Conservation (phyloP, 2,329 filamentous ascomycete species). For the Basipetospora chlamydospora region DNA sequence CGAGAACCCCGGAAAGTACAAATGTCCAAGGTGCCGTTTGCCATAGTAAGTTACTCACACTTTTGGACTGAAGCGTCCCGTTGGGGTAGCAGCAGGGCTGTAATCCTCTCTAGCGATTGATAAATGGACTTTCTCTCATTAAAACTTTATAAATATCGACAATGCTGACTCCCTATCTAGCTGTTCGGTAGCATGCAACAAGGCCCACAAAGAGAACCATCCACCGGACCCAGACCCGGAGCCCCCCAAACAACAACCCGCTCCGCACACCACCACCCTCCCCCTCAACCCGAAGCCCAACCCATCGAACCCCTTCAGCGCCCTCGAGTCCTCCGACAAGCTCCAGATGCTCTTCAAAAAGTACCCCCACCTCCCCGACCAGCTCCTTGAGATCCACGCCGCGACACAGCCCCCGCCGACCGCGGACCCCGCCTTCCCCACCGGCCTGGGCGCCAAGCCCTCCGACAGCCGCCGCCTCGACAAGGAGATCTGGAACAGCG, state of each 20-base stretch:
- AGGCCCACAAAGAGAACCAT: slow-evolving; percentile 33
- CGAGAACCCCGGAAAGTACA: slow-evolving; percentile 40
- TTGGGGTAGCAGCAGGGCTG: no score
- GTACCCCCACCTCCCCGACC: slow-evolving; percentile 33
- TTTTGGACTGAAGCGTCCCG: no score
- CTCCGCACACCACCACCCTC: no score
- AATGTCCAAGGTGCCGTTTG: slow-evolving; percentile 42
- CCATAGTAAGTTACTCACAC: slow-evolving; percentile 35
- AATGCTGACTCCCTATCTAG: slow-evolving; percentile 17
- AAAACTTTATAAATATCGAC: not conserved
- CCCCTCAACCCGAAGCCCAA: slow-evolving; percentile 3
- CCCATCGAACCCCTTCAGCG: slow-evolving; percentile 30
- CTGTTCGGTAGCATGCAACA: slow-evolving; percentile 45
- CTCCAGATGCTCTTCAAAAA: slow-evolving; percentile 34
- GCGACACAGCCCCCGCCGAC: slow-evolving; percentile 13
- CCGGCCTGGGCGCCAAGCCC: slow-evolving; percentile 7
- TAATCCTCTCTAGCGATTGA: no score
- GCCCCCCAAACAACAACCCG: slow-evolving; percentile 10
- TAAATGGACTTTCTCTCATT: not conserved
- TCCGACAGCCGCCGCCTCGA: slow-evolving; percentile 10
- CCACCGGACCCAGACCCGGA: slow-evolving; percentile 23
- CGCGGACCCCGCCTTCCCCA: no score
- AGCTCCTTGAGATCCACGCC: slow-evolving; percentile 33
- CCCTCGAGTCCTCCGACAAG: slow-evolving; percentile 34
- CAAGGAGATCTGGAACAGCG: slow-evolving; percentile 38